phyloP scores from a whole-genome alignment of 1,284 basidiomycete species.

The Caloboletus firmus region DNA sequence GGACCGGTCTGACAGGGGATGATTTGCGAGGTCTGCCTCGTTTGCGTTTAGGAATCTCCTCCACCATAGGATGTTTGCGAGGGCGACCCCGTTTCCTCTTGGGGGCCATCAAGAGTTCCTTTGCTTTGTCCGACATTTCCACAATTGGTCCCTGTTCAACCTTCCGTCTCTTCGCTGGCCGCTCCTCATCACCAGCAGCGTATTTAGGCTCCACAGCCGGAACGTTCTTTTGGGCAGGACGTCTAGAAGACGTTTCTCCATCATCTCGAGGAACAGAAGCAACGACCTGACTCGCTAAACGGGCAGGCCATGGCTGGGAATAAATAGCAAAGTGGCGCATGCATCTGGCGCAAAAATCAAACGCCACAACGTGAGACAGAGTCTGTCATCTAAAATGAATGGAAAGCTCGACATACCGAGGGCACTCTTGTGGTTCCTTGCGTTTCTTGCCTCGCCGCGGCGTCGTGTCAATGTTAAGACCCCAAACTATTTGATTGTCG shows the following conservation, averaged over 20 bases:
- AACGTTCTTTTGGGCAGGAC: conserved; percentile 50
- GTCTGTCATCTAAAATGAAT: conserved; percentile 15
- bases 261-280: conserved; percentile 48
- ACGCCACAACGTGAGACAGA: conserved; percentile 22
- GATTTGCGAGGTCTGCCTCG: conserved; percentile 37
- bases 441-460: conserved; percentile 50
- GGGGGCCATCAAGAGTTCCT: conserved; percentile 33
- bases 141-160: conserved; percentile 36
- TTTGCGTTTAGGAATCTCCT: conserved; percentile 39
- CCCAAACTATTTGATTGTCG: conserved; percentile 72
- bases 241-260: conserved; percentile 46
- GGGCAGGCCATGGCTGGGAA: conserved; percentile 64
- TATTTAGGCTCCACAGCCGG: conserved; percentile 56
- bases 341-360: conserved; percentile 47
- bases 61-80: conserved; percentile 35
- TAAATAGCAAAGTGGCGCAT: conserved; percentile 77
- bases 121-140: conserved; percentile 40
- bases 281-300: conserved; percentile 51
- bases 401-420: conserved; percentile 51
- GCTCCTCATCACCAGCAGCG: conserved; percentile 44
- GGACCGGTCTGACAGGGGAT: conserved; percentile 20
- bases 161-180: conserved; percentile 46
- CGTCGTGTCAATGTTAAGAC: conserved; percentile 50
- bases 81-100: conserved; percentile 40
- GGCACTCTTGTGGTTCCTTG: conserved; percentile 66